phyloP scores from a whole-genome alignment of 257 asterid genomes.

The Ophiorrhiza pumila region DNA sequence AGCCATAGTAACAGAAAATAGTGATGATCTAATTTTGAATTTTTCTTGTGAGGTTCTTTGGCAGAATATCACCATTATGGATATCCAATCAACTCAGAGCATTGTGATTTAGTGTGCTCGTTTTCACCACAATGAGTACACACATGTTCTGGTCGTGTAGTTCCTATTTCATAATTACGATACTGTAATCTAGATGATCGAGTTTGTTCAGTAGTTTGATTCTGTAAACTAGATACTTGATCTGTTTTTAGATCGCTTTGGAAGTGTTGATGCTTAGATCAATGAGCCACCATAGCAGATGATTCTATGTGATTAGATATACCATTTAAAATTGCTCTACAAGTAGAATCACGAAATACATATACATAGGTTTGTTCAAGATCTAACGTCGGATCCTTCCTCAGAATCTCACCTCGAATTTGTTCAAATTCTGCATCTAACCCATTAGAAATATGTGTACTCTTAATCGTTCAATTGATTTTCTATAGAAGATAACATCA shows the following conservation, averaged over 20 bases:
- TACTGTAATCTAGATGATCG: not conserved
- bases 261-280: no score
- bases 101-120: not conserved
- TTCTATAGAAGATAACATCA: not conserved
- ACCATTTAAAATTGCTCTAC: no score
- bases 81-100: constrained; percentile 7
- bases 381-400: not conserved
- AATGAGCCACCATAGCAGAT: not conserved
- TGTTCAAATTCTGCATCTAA: constrained; percentile 11
- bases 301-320: not conserved
- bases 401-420: not conserved
- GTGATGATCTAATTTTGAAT: not conserved
- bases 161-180: not conserved
- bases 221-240: no score
- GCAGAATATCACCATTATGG: constrained; percentile 10
- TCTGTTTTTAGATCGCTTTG: no score
- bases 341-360: not conserved
- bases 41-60: not conserved
- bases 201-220: not conserved
- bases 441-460: constrained; percentile 5
- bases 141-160: no score
- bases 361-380: not conserved
- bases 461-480: not conserved
- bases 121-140: constrained; percentile 9
- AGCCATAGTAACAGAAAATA: not conserved